Evolutionary conservation across 306 rosid genomes (phyloP).

Genomic region (Biancaea sappan): DNA sequence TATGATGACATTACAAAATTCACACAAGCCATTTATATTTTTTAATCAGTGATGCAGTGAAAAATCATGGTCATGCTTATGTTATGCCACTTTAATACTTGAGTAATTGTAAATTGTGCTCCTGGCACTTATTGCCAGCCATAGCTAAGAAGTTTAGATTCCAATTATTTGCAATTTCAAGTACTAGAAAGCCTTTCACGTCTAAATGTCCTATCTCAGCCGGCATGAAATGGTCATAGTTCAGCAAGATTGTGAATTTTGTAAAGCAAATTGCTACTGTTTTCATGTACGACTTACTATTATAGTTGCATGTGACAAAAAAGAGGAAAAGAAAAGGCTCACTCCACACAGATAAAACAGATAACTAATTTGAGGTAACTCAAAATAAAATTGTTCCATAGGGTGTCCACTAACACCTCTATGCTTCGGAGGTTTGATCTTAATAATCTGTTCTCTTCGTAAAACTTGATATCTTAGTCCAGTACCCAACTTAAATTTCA

Average conservation of each 20-base stretch:
- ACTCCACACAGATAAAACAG: neutral
- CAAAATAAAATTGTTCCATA: neutral
- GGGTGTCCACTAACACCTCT: conserved; percentile 10
- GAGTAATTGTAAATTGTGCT: conserved; percentile 5
- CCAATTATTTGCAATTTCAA: conserved; percentile 1
- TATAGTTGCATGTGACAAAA: conserved; percentile 23
- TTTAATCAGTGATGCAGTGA: neutral
- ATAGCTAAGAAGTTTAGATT: neutral
- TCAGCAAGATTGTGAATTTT: conserved; percentile 8
- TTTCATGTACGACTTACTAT: neutral
- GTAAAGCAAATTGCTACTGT: conserved; percentile 23
- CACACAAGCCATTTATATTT: neutral
- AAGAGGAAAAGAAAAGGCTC: conserved; percentile 22
- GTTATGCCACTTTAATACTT: conserved; percentile 1
- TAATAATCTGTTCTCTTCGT: neutral
- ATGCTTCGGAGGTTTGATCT: conserved; percentile 5
- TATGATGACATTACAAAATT: conserved; percentile 19
- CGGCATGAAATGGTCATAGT: neutral
- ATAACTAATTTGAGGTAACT: neutral
- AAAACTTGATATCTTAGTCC: neutral
- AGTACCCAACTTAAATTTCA: neutral
- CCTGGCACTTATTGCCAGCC: neutral
- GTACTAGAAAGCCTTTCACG: conserved; percentile 24
- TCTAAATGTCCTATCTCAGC: neutral
- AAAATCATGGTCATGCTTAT: conserved; percentile 3